Evolutionary conservation across 495 filamentous ascomycete species (phyloP), one percentile per base, ranked within the genome.

Genomic region (Penicillium soppii): DNA sequence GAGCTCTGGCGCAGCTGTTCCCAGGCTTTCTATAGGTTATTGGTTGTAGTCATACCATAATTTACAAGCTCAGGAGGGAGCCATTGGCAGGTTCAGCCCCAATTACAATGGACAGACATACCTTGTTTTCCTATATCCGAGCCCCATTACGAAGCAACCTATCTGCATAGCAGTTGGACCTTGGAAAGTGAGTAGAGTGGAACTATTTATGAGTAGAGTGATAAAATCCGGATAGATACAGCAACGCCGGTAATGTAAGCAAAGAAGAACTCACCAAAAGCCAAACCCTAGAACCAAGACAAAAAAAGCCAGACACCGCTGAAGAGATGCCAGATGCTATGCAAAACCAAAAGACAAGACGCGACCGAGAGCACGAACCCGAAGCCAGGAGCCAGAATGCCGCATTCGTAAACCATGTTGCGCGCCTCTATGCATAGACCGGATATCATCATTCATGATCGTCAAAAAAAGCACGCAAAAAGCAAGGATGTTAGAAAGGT

Each of bases 341-440:
- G 47, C 59, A 61, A 66, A 56, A 49, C 21, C 48, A 56, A 45
- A 56, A 51, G 44, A 47, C 44, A 47, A 59, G 50, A 66, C 62
- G 62, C 62, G 54, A 61, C 50, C 29, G 46, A 63, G 57, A 63
- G 54, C 57, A 66, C 59, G 57, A 66, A 66, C 60, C 60, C 62
- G 59, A 63, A 66, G 59, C 59, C 27, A 65, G 49, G 36, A 65
- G 62, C 59, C 41, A 54, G 42, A 66, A 63, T 63, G 57, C 59
- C 54, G 62, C 58, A 58, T 66, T 66, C 60, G 62, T 63, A 63
- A 60, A 47, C 60, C 57, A 63, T 61, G 52, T 63, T 62, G 54
- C 62, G 59, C 62, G 62, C 59, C 62, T 49, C 59, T 57, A 66
- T 66, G 62, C 62, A 61, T 66, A 61, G 62, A 63, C 59, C 57